A percentile compares a stretch with the other conserved stretches of the same genome.
These are phyloP conservation scores for Pestalotiopsis sp. DNA, from an alignment of 2,329 filamentous ascomycete species.

Conservation along the genomic window DNA sequence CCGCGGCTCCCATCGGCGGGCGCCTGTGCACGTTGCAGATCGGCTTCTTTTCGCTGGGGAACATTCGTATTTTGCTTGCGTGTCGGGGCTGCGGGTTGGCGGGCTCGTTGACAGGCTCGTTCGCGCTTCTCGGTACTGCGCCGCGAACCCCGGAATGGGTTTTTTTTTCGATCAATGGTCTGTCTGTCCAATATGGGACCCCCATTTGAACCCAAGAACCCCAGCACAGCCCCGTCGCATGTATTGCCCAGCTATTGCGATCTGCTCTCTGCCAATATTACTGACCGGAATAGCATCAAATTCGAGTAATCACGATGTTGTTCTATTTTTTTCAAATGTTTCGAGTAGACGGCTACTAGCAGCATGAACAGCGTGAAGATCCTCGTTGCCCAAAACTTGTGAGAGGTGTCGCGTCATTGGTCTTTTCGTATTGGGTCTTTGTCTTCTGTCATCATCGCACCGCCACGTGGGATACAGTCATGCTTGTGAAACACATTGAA, in stretches of 20 bases:
- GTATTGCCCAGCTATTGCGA: not conserved
- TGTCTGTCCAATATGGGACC: not conserved
- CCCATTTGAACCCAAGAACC: not conserved
- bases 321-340: not conserved
- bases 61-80: not conserved
- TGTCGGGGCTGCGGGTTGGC: not conserved
- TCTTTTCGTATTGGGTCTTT: not conserved
- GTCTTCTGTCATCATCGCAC: not conserved
- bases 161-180: not conserved
- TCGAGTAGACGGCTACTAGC: not conserved
- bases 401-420: not conserved
- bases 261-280: not conserved
- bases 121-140: not conserved
- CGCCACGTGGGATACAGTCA: not conserved
- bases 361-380: not conserved
- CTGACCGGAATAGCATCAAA: not conserved
- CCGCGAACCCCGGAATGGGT: not conserved
- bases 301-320: not conserved
- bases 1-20: not conserved
- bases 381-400: no score
- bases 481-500: not conserved
- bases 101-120: no score
- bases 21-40: not conserved
- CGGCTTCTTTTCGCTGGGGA: not conserved
- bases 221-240: conserved; percentile 3